Evolutionary conservation across 306 rosid species (phyloP), one percentile per base, ranked within the genome.

Genomic region (Dalbergia cochinchinensis): DNA sequence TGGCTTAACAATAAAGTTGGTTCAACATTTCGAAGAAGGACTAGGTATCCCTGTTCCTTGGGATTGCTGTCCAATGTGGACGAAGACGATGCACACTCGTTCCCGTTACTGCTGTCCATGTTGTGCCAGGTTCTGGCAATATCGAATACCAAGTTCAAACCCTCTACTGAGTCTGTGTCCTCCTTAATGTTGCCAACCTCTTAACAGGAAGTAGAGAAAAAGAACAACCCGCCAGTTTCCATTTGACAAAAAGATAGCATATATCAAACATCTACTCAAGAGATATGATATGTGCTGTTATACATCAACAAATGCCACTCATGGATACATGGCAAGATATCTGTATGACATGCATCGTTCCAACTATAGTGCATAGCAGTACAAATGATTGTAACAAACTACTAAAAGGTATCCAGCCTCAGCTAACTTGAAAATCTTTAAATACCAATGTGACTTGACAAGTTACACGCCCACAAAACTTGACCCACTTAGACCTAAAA

Each of bases 381-480:
- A 71, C 75, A 86, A 80, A 37, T 45, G 31, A 45, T 77, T 62
- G 69, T 35, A 54, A 77, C 77, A 87, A 75, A 77, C 64, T 75
- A 66, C 65, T 54, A 81, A 61, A 83, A 85, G 79, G 71, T 80
- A 88, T 81, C 84, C 85, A 73, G 12, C 87, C 82, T 77, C 47
- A 34, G 83, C 80, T 77, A 82, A 83, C 78, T 74, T 50, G 73
- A 48, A 84, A 84, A 87, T 75, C 60, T 72, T n/a, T n/a, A 58
- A 50, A 57, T 69, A 64, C 84, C 80, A 57, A 26, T 74, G 87
- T 88, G 71, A 85, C 73, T 80, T 53, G 77, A 75, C 71, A 78
- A 59, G 69, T 76, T 79, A 74, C 79, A 55, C 50, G 84, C 82
- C 88, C 81, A 83, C 83, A 88, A 79, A 81, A 83, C 81, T 73